These are phyloP conservation scores for Aspergillus brasiliensis DNA, from an alignment of 2,329 filamentous ascomycete genomes.

Conservation along the genomic window DNA sequence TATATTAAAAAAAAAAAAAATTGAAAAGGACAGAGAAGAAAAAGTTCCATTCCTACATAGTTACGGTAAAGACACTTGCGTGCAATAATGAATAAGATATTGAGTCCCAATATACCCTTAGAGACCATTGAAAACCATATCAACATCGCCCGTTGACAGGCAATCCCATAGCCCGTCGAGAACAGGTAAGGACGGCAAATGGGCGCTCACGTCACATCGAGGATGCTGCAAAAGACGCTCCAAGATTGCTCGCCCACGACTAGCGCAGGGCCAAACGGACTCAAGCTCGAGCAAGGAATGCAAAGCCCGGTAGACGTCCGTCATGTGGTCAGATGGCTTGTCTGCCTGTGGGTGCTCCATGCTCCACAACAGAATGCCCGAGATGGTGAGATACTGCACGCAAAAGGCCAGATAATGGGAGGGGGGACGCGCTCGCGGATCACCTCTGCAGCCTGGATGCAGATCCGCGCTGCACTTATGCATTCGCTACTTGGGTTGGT, in stretches of 20 bases:
- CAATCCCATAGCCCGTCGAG: too few relatives aligned
- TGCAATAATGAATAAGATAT: too few relatives aligned
- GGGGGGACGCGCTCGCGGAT: constrained; percentile 3
- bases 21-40: too few relatives aligned
- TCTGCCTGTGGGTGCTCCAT: background rate
- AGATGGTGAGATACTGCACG: constrained; percentile 5
- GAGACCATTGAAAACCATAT: too few relatives aligned
- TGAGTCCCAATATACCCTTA: too few relatives aligned
- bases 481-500: background rate
- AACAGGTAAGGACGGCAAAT: background rate
- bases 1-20: too few relatives aligned
- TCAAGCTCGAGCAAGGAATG: constrained; percentile 1
- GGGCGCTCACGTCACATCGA: background rate
- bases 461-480: constrained; percentile 1
- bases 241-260: background rate
- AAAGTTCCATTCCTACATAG: too few relatives aligned
- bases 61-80: too few relatives aligned
- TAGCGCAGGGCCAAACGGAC: background rate
- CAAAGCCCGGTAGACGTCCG: background rate
- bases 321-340: background rate
- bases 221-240: background rate
- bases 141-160: too few relatives aligned
- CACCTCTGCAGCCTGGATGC: constrained; percentile 3
- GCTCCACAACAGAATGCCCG: background rate
- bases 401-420: constrained; percentile 5